Evolutionary conservation across 2,329 filamentous ascomycete genomes (phyloP), one percentile per base, ranked within the genome.

Genomic region (Furcasterigmium furcatum): DNA sequence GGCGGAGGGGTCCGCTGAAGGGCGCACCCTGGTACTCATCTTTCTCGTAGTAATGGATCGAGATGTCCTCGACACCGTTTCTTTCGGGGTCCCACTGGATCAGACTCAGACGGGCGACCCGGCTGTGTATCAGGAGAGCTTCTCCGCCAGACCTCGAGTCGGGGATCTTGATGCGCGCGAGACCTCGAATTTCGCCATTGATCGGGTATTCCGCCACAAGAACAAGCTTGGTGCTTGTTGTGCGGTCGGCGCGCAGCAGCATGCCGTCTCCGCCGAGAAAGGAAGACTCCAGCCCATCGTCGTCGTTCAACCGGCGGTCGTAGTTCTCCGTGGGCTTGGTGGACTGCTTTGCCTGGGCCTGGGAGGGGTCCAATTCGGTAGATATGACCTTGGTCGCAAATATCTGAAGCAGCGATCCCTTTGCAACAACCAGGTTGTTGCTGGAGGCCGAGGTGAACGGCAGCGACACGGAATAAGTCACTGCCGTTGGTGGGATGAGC

Each of bases 41-140:
- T 63, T 94, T 88, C 66, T 99, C 94, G 69, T 97, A 99, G 74
- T 91, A 97, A 71, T 99, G 94, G 58, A 99, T 92, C 43, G 92
- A 97, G 52, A 94, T 82, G 44, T 92, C 97, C 56, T 86, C 84
- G 56, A 97, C 84, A 43, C 81, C 80, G 65, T 88, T 78, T 54
- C 82, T 83, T 62, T 87, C 82, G 9, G 89, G 84, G 62, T 97
- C 89, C 94, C 94, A 99, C 70, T 96, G 89, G 46, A 96, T 77
- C 64, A 99, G 74, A 65, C 88, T 95, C 60, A 97, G 78, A 69
- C 96, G 96, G 35, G 94, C 94, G 68, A 96, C 91, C 60, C 87
- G 87, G 67, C 92, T 87, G 1, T 90, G 87, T 46, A 97, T 66
- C 45, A 99, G 72, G 45, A 99, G 74, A 39, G 87, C 86, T 50